These are phyloP conservation scores for Penicillium desertorum DNA, from an alignment of 495 filamentous ascomycete genomes.

Conservation along the genomic window DNA sequence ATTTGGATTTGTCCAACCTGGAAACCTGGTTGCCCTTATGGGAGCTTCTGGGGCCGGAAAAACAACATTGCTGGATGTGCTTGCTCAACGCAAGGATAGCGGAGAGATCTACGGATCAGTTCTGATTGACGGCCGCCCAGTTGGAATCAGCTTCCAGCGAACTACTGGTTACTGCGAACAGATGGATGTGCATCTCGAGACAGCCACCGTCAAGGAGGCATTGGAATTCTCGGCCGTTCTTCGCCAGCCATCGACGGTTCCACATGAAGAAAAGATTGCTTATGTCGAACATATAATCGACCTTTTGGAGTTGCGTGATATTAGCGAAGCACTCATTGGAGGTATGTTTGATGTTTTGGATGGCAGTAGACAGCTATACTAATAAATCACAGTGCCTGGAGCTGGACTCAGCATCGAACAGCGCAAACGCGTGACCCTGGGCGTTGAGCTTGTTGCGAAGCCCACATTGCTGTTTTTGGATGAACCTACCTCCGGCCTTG, in stretches of 20 bases:
- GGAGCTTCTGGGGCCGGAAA: conserved; percentile 84
- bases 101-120: conserved; percentile 50
- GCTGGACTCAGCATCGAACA: conserved; percentile 81
- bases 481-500: conserved; percentile 64
- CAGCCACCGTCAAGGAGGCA: conserved; percentile 48
- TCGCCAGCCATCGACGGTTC: conserved; percentile 39
- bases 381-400: conserved; percentile 48
- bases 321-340: conserved; percentile 65
- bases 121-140: conserved; percentile 47
- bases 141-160: conserved; percentile 52
- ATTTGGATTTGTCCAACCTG: conserved; percentile 77
- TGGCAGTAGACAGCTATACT: conserved; percentile 5
- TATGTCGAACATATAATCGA: conserved; percentile 54
- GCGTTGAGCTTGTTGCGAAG: conserved; percentile 69
- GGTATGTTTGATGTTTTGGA: conserved; percentile 22
- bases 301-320: conserved; percentile 46
- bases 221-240: conserved; percentile 51
- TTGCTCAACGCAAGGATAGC: conserved; percentile 50
- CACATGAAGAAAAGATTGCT: conserved; percentile 46
- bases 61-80: conserved; percentile 61
- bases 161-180: conserved; percentile 81
- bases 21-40: conserved; percentile 77
- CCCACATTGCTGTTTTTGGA: conserved; percentile 66
- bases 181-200: conserved; percentile 70
- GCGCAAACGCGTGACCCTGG: conserved; percentile 84